Conservation (phyloP, 2,329 filamentous ascomycete genomes). For the Calonectria hongkongensis region DNA sequence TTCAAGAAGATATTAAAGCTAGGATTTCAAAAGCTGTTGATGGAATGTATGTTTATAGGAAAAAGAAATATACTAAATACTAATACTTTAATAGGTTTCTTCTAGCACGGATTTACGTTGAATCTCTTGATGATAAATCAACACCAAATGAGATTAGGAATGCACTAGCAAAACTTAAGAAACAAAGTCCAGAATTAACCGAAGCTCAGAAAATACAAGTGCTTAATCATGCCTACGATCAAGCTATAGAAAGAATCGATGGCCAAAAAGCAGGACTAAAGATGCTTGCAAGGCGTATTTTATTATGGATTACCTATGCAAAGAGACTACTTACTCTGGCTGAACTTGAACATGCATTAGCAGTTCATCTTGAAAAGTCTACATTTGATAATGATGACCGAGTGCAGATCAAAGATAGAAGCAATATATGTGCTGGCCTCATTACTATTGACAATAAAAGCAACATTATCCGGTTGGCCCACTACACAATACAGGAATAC, state of each 20-base stretch:
- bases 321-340: constrained; percentile 56
- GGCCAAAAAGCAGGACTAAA: constrained; percentile 56
- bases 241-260: constrained; percentile 58
- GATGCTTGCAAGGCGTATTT: constrained; percentile 60
- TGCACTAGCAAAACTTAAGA: too few relatives aligned
- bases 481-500: constrained; percentile 68
- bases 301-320: constrained; percentile 65
- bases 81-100: constrained; percentile 9
- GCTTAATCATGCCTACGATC: neutral
- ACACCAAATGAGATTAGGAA: too few relatives aligned
- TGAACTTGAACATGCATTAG: constrained; percentile 66
- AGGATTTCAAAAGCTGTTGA: too few relatives aligned
- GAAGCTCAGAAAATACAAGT: constrained; percentile 45
- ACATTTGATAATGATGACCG: constrained; percentile 61
- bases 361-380: constrained; percentile 53
- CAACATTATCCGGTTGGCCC: constrained; percentile 63
- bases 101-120: too few relatives aligned
- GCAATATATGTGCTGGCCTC: constrained; percentile 66
- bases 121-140: too few relatives aligned
- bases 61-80: neutral
- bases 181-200: neutral
- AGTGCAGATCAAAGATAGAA: too few relatives aligned
- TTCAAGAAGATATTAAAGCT: too few relatives aligned
- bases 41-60: neutral
- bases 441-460: constrained; percentile 63